Percentiles rank a stretch among this genome's conserved stretches.
These are phyloP conservation scores for Danielia oregonensis DNA, from an alignment of 805 yeast genomes.

Conservation along the genomic window DNA sequence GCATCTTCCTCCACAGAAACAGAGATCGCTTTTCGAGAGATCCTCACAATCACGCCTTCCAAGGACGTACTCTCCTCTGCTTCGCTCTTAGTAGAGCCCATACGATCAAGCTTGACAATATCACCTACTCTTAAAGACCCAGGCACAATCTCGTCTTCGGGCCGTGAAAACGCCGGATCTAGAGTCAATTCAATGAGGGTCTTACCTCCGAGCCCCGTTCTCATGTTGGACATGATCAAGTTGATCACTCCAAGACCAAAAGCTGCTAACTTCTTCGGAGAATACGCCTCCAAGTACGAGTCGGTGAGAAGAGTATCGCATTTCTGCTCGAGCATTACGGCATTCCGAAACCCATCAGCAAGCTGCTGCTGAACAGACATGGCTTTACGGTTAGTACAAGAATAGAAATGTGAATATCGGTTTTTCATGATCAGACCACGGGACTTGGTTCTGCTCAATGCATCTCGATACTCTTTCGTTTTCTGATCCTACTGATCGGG, in stretches of 20 bases:
- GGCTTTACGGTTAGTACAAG: constrained; percentile 1
- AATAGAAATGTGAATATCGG: constrained; percentile 20
- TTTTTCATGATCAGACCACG: constrained; percentile 25
- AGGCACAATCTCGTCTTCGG: constrained; percentile 30
- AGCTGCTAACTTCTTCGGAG: constrained; percentile 64
- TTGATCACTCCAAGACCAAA: constrained; percentile 76
- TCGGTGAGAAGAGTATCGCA: constrained; percentile 33
- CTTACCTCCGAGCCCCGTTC: constrained; percentile 80
- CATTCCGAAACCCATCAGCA: constrained; percentile 21
- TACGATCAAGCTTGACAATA: constrained; percentile 58
- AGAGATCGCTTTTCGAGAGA: constrained; percentile 44
- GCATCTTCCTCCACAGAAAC: constrained; percentile 54
- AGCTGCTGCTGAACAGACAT: constrained; percentile 7
- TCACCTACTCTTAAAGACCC: constrained; percentile 73
- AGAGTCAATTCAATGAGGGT: constrained; percentile 57
- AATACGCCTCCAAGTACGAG: constrained; percentile 26
- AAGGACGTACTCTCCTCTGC: constrained; percentile 25
- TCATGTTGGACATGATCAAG: constrained; percentile 52
- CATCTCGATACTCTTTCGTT: constrained; percentile 23
- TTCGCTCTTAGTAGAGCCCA: constrained; percentile 25
- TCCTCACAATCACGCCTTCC: constrained; percentile 65
- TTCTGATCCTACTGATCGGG: constrained; percentile 14
- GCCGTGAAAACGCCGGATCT: constrained; percentile 45
- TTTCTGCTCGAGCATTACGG: constrained; percentile 35
- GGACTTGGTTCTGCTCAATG: constrained; percentile 15